Percentiles rank a stretch among this genome's conserved stretches.
These are phyloP conservation scores for Celoporthe dispersa DNA, from an alignment of 2,329 filamentous ascomycete genomes.

Conservation along the genomic window DNA sequence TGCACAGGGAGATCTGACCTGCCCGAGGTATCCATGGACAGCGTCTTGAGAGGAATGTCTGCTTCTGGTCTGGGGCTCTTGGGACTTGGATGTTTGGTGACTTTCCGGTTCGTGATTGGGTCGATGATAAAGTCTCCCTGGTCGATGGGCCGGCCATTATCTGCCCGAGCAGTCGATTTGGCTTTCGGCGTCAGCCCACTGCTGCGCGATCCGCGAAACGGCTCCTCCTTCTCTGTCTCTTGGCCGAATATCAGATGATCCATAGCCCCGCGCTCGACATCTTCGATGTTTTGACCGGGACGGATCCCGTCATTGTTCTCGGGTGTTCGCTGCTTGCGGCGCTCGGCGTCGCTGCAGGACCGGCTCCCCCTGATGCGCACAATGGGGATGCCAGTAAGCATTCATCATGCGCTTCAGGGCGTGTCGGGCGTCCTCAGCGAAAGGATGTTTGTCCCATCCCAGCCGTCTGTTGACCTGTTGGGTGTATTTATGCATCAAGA, in stretches of 20 bases:
- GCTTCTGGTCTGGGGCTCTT: conserved; percentile 29
- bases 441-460: conserved; percentile 49
- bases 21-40: conserved; percentile 14
- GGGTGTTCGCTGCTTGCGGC: conserved; percentile 39
- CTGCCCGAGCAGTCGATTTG: not conserved
- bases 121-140: conserved; percentile 53
- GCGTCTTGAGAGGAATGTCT: conserved; percentile 38
- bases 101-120: conserved; percentile 62
- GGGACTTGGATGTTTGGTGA: conserved; percentile 38
- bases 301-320: conserved; percentile 45
- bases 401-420: conserved; percentile 48
- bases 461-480: conserved; percentile 50
- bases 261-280: conserved; percentile 50
- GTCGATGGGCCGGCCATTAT: conserved; percentile 20
- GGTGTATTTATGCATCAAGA: conserved; percentile 50
- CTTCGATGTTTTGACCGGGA: conserved; percentile 48
- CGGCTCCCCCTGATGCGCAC: conserved; percentile 36
- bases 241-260: conserved; percentile 46
- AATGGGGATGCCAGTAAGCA: conserved; percentile 44
- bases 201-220: not conserved
- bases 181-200: conserved; percentile 5
- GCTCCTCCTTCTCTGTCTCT: conserved; percentile 7
- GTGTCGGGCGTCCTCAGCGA: conserved; percentile 42
- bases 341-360: conserved; percentile 42
- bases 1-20: conserved; percentile 25